Base-by-base conservation (phyloP, 306 rosid genomes). In the Begonia fuchsioides region DNA sequence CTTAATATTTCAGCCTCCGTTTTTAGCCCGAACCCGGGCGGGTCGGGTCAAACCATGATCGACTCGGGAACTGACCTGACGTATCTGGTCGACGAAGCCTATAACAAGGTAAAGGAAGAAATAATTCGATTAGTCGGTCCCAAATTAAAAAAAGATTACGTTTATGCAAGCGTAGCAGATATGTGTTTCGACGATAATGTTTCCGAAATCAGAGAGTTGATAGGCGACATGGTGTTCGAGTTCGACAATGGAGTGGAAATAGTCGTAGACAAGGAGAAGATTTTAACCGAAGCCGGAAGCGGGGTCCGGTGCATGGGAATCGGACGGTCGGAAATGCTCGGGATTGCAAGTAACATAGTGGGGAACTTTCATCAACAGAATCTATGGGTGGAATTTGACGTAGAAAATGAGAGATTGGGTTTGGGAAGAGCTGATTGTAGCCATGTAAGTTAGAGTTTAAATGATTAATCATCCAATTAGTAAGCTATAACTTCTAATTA, bases 51-150 rank as follows among this genome's bases (percentile, higher is more conserved):
- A 13, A 90, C 97, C 43, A 81, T 90, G 71, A 39, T 90, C 0
- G 97, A 90, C 49, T 90, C 97, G 0, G 97, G 95, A 0, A 74
- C 94, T 20, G 94, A 90, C 11, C 67, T 90, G 45, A 78, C 82
- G 0, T 81, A 50, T 26, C 9, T 84, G 0, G 94, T 81, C 44
- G 97, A 81, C 18, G 92, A 62, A 57, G 97, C 94, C 0, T 90
- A 90, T 9, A 19, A 63, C 26, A 67, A 14, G 15, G 88, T 90
- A 48, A 46, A 66, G 15, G 87, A 62, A 2, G 92, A 81, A 51
- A 43, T 84, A 0, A 76, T 63, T 40, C 76, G 72, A 17, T 10
- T 67, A 32, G 94, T 54, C 59, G 95, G 92, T 0, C 57, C 76
- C 1, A 76, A 3, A 40, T 1, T 84, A 0, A 90, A 84, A 64